phyloP scores from a whole-genome alignment of 768 basidiomycete species.

The Phallus indusiatus region DNA sequence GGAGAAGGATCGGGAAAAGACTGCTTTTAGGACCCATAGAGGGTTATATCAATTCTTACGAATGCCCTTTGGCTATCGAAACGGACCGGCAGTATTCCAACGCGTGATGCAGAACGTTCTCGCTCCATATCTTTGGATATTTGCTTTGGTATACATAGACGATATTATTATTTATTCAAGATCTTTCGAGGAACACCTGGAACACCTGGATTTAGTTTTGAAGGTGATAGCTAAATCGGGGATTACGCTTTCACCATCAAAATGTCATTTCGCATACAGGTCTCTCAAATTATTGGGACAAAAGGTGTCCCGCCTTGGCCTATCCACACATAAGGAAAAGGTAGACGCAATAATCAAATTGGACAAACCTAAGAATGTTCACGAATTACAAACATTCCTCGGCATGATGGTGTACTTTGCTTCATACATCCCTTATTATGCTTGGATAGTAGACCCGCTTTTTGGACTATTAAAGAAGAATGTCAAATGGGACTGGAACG shows the following conservation, averaged over 20 bases:
- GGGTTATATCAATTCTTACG: slow-evolving; percentile 32
- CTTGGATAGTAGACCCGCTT: slow-evolving; percentile 24
- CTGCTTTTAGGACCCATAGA: slow-evolving; percentile 29
- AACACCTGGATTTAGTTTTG: slow-evolving; percentile 19
- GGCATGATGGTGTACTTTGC: slow-evolving; percentile 32
- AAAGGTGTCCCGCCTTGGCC: slow-evolving; percentile 28
- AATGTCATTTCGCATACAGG: too few relatives aligned
- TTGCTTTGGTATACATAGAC: slow-evolving; percentile 33
- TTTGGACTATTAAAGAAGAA: slow-evolving; percentile 26
- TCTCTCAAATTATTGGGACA: slow-evolving; percentile 31
- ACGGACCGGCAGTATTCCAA: too few relatives aligned
- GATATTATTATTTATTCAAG: slow-evolving; percentile 28
- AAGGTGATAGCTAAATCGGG: slow-evolving; percentile 18
- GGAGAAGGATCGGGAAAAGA: slow-evolving; percentile 22
- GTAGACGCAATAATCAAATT: slow-evolving; percentile 26
- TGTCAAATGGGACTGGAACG: slow-evolving; percentile 16
- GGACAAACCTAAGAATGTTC: slow-evolving; percentile 14
- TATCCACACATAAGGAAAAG: slow-evolving; percentile 30
- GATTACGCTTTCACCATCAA: slow-evolving; percentile 26
- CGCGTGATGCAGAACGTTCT: slow-evolving; percentile 31
- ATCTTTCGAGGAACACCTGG: not conserved
- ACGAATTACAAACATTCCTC: slow-evolving; percentile 24
- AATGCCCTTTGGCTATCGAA: slow-evolving; percentile 33
- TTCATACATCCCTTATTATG: too few relatives aligned
- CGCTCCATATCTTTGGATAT: slow-evolving; percentile 29